phyloP scores from a whole-genome alignment of 768 basidiomycete genomes.

The Cytidiella melzeri region DNA sequence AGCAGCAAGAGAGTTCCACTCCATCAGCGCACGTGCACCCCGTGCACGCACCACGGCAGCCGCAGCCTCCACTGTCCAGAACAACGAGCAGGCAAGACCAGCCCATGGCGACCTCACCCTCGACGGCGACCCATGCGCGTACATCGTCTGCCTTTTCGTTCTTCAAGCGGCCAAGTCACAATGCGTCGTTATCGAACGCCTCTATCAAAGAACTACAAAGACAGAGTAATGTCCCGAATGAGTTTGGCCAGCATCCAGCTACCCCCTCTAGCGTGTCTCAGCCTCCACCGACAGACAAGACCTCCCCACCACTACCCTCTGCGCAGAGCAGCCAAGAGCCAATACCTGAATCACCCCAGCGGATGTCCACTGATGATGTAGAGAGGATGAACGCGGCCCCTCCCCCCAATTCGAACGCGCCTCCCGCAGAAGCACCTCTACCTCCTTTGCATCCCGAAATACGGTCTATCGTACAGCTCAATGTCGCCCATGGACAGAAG shows the following conservation, averaged over 20 bases:
- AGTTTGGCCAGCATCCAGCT: conserved; percentile 3
- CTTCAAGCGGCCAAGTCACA: conserved; percentile 29
- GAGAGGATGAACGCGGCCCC: too few species aligned
- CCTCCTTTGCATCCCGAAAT: conserved; percentile 73
- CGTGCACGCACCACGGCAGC: conserved; percentile 5
- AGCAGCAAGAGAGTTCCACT: background rate
- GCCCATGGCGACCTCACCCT: conserved; percentile 20
- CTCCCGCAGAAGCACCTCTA: conserved; percentile 47
- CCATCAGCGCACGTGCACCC: background rate
- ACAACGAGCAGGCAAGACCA: conserved; percentile 14
- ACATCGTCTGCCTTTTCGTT: conserved; percentile 66
- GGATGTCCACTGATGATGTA: conserved; percentile 20
- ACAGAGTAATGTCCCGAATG: conserved; percentile 5
- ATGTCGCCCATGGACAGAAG: conserved; percentile 74
- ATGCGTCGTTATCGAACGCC: conserved; percentile 16
- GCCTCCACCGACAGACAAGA: too few species aligned
- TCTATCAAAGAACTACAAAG: conserved; percentile 15
- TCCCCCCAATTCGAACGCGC: too few species aligned
- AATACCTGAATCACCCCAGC: conserved; percentile 14
- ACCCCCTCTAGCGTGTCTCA: too few species aligned
- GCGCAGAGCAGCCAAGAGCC: conserved; percentile 12
- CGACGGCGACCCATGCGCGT: conserved; percentile 47
- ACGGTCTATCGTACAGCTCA: conserved; percentile 69
- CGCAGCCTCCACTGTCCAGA: conserved; percentile 9
- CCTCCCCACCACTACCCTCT: background rate